Evolutionary conservation across 345 rosid genomes (phyloP), one percentile per base, ranked within the genome.

Genomic region (Noccaea bulbosa): DNA sequence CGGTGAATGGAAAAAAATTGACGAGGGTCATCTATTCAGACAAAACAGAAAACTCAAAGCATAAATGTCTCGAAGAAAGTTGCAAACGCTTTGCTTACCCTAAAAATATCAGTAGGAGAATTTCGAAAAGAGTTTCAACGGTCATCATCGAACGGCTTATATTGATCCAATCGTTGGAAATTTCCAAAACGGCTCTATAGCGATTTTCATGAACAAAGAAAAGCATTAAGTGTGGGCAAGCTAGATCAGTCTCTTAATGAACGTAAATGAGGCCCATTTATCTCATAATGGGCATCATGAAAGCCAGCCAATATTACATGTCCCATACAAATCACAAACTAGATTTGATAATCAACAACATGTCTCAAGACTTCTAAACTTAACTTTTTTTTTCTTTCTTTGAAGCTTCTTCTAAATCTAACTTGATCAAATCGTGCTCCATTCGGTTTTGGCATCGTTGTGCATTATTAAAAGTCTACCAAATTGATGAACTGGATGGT

Each of bases 401-500:
- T 27, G 4, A 27, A 27, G 30, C 30, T 27, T 27, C 30, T 33
- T 33, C 35, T 33, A 5, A 33, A 5, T 1, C 7, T 33, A 46
- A 56, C 45, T 34, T 37, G 62, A 37, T 57, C 8, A 3, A 27
- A 27, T 37, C 20, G 67, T 62, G 3, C 6, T 5, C 67, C 20
- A 17, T 35, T 48, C 20, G 12, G 20, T 20, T 48, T 48, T 16
- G 34, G 45, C 37, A 24, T 51, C 37, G 27, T 51, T 39, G 10
- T 24, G 10, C 50, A 53, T 67, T 2, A 54, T 15, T 30, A 30
- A 27, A 32, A 35, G 35, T 20, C 17, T 64, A 27, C 16, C 33
- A 52, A 62, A 47, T 37, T 40, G 71, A 53, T 67, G 49, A 37
- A 22, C 8, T 65, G 8, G 57, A 22, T 14, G 22, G 70, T 40